These are phyloP conservation scores for Cucurbita argyrosperma DNA, from an alignment of 306 rosid species.

Conservation along the genomic window DNA sequence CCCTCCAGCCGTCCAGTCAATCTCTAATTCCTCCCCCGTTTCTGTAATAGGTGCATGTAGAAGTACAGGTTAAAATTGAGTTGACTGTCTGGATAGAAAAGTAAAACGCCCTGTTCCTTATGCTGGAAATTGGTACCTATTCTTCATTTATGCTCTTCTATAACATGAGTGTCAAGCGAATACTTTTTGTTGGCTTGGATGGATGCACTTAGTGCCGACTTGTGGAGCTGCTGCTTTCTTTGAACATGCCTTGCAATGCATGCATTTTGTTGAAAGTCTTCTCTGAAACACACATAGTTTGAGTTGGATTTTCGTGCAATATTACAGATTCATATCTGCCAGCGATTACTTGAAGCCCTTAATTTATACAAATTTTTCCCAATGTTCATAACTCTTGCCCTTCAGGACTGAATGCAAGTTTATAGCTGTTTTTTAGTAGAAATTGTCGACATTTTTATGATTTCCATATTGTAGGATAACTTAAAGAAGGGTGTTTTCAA, in stretches of 20 bases:
- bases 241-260: neutral
- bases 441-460: no score
- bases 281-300: neutral
- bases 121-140: neutral
- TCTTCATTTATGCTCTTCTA: neutral
- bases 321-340: neutral
- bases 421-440: no score
- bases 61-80: neutral
- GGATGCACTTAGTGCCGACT: neutral
- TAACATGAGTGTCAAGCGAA: neutral
- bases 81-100: neutral
- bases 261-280: neutral
- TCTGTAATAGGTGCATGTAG: neutral
- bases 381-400: no score
- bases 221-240: neutral
- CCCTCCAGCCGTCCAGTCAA: neutral
- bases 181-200: neutral
- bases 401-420: no score
- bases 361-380: no score
- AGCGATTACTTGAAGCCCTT: neutral
- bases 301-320: neutral
- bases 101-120: neutral
- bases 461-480: neutral
- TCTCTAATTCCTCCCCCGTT: neutral
- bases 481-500: no score